Percentiles rank a stretch among this genome's conserved stretches.
These are phyloP conservation scores for Psilocybe subaeruginosa DNA, from an alignment of 768 basidiomycete species.

Conservation along the genomic window DNA sequence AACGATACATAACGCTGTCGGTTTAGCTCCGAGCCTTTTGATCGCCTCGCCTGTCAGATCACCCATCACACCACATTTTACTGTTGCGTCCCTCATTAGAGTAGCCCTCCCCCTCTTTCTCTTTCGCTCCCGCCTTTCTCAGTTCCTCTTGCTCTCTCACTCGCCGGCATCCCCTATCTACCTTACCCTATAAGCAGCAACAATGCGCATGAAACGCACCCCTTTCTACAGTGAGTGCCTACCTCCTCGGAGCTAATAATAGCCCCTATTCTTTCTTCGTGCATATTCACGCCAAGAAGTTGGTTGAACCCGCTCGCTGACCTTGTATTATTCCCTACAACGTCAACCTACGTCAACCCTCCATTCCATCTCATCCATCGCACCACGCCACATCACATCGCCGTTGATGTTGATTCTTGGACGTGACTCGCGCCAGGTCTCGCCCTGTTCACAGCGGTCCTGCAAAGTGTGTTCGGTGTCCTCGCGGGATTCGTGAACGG, in stretches of 20 bases:
- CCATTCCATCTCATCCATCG: too few species aligned
- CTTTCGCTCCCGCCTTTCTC: slow-evolving; percentile 7
- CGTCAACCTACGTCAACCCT: background rate
- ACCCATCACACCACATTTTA: background rate
- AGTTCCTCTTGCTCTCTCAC: background rate
- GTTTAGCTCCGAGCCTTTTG: too few species aligned
- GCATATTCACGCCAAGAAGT: background rate
- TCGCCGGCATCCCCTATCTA: background rate
- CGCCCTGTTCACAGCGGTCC: slow-evolving; percentile 34
- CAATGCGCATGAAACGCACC: slow-evolving; percentile 28
- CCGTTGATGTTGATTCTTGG: too few species aligned
- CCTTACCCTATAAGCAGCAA: background rate
- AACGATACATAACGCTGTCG: too few species aligned
- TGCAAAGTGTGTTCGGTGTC: slow-evolving; percentile 35
- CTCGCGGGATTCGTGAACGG: slow-evolving; percentile 37
- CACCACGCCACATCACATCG: too few species aligned
- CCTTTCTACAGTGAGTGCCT: slow-evolving; percentile 31
- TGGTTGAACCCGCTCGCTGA: background rate
- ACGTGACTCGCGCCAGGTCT: slow-evolving; percentile 21
- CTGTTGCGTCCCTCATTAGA: background rate
- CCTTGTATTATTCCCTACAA: background rate
- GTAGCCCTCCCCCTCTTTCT: background rate
- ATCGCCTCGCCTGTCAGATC: too few species aligned
- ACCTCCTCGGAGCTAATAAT: background rate
- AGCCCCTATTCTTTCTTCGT: background rate